phyloP scores from a whole-genome alignment of 768 basidiomycete species.

The Cyclocybe cylindracea region DNA sequence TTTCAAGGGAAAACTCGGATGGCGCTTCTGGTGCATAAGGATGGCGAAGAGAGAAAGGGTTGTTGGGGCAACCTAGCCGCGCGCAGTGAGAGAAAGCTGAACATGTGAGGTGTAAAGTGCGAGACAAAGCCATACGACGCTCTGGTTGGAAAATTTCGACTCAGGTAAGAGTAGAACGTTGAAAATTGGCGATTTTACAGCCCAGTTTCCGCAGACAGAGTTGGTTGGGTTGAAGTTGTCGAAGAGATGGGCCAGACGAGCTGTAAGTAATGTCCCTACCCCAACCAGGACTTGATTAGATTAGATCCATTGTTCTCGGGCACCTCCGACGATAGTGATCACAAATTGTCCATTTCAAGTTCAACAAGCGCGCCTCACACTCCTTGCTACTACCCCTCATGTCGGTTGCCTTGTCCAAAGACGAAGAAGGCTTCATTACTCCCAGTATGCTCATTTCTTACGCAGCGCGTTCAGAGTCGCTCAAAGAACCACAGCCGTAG shows the following conservation, averaged over 20 bases:
- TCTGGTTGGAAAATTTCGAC: too few relatives aligned
- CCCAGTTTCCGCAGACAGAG: background rate
- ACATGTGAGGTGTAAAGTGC: too few relatives aligned
- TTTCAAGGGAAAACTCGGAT: too few relatives aligned
- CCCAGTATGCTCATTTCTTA: slow-evolving; percentile 41
- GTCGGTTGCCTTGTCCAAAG: slow-evolving; percentile 45
- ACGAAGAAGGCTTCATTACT: slow-evolving; percentile 79
- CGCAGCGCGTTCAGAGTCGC: slow-evolving; percentile 10
- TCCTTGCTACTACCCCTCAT: slow-evolving; percentile 14
- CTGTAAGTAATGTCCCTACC: background rate
- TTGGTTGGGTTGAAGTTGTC: background rate
- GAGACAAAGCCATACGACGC: too few relatives aligned
- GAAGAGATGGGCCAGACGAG: background rate
- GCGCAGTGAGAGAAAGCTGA: too few relatives aligned
- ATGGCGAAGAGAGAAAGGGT: too few relatives aligned
- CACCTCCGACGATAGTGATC: slow-evolving; percentile 20
- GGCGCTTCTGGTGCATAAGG: too few relatives aligned
- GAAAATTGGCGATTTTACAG: too few relatives aligned
- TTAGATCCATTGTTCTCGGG: slow-evolving; percentile 13
- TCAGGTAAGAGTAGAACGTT: too few relatives aligned
- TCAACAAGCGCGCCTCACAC: background rate
- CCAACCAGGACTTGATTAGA: slow-evolving; percentile 11
- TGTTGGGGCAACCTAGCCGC: too few relatives aligned
- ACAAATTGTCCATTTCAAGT: slow-evolving; percentile 5
- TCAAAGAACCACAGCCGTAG: slow-evolving; percentile 18